A percentile compares a stretch with the other conserved stretches of the same genome.
phyloP scores from a whole-genome alignment of 805 yeast species.

The Priceomyces haplophilus region DNA sequence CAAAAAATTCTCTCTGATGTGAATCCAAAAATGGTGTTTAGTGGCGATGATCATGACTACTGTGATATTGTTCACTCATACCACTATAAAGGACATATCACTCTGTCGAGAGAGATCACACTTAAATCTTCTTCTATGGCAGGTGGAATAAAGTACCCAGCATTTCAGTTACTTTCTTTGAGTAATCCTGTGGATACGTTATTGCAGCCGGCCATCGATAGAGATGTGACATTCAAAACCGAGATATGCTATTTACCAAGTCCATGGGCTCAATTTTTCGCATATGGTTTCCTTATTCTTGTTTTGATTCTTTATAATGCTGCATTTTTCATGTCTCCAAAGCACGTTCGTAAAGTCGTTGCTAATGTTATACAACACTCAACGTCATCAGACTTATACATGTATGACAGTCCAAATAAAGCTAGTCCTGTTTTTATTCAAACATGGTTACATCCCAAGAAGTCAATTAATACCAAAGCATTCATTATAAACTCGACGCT shows the following conservation, averaged over 20 bases:
- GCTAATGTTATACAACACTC: not conserved
- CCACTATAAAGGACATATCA: conserved; percentile 11
- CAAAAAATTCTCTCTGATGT: conserved; percentile 55
- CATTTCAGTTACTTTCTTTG: conserved; percentile 76
- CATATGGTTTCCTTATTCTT: not conserved
- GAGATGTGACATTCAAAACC: conserved; percentile 31
- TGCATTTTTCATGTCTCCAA: not conserved
- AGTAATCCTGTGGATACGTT: conserved; percentile 38
- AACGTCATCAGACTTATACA: not conserved
- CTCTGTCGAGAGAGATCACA: conserved; percentile 69
- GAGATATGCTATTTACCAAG: conserved; percentile 55
- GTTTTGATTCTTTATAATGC: not conserved
- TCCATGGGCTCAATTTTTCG: conserved; percentile 33
- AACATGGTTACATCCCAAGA: not conserved
- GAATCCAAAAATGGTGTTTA: conserved; percentile 66
- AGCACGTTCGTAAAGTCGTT: not conserved
- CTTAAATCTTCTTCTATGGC: conserved; percentile 92
- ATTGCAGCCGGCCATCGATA: conserved; percentile 1
- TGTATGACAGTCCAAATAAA: not conserved
- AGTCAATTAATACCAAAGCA: not conserved
- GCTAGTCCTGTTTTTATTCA: not conserved
- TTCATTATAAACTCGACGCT: not conserved
- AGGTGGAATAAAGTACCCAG: conserved; percentile 84
- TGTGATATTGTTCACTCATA: conserved; percentile 68
- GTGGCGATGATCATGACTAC: conserved; percentile 97